phyloP scores from a whole-genome alignment of 306 rosid genomes.

The Quercus variabilis region DNA sequence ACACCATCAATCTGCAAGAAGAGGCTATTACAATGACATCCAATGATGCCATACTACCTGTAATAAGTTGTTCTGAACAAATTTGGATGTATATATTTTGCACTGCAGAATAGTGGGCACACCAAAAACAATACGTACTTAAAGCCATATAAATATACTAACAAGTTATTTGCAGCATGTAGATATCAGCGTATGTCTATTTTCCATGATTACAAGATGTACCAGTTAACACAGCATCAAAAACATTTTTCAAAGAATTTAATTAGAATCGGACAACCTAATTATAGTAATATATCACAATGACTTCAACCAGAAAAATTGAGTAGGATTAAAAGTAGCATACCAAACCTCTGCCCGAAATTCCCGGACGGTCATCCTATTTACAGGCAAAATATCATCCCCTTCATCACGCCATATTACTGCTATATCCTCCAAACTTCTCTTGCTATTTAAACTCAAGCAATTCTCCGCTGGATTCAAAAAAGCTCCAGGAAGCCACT shows the following conservation, averaged over 20 bases:
- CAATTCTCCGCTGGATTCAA: slow-evolving; percentile 82
- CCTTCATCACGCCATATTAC: slow-evolving; percentile 86
- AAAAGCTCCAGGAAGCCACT: slow-evolving; percentile 88
- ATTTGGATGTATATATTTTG: background rate
- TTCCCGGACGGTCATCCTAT: slow-evolving; percentile 60
- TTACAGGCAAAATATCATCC: slow-evolving; percentile 57
- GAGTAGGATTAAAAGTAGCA: slow-evolving; percentile 18
- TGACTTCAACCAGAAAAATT: background rate
- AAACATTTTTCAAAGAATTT: background rate
- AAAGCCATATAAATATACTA: background rate
- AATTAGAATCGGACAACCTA: background rate
- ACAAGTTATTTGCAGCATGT: too few relatives aligned
- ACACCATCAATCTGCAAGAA: background rate
- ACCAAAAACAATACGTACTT: background rate
- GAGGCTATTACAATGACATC: background rate
- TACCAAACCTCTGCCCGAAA: slow-evolving; percentile 84
- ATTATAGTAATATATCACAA: background rate
- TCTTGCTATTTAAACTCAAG: slow-evolving; percentile 45
- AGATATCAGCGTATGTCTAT: too few relatives aligned
- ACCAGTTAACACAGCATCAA: background rate
- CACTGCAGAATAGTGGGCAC: background rate
- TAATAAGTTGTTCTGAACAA: background rate
- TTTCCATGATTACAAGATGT: too few relatives aligned
- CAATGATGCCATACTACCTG: background rate
- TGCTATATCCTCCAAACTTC: slow-evolving; percentile 60